A percentile compares a stretch with the other conserved stretches of the same genome.
phyloP scores from a whole-genome alignment of 306 rosid species.

The Lupinus albus region DNA sequence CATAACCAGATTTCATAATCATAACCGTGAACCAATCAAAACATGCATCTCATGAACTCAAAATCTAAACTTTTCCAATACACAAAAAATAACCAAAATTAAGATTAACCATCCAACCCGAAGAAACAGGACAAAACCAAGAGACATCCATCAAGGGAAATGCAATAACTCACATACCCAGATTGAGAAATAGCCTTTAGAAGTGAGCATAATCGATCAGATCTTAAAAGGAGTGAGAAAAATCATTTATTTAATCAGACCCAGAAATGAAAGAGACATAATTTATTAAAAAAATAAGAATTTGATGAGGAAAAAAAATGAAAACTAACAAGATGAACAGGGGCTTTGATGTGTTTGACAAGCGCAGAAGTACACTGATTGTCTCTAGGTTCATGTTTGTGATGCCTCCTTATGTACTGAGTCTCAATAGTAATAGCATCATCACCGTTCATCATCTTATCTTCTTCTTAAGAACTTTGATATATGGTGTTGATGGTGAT shows the following conservation, averaged over 20 bases:
- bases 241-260: conserved; percentile 27
- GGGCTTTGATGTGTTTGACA: conserved; percentile 85
- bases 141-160: not conserved
- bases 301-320: not conserved
- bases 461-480: not conserved
- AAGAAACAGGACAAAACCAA: conserved; percentile 23
- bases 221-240: conserved; percentile 40
- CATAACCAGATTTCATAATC: conserved; percentile 2
- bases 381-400: conserved; percentile 70
- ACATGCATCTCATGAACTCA: conserved; percentile 15
- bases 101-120: conserved; percentile 8
- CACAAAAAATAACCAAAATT: not conserved
- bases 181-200: not conserved
- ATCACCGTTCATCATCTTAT: conserved; percentile 55
- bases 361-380: conserved; percentile 91
- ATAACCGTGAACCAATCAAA: conserved; percentile 31
- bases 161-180: conserved; percentile 27
- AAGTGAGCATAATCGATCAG: conserved; percentile 39
- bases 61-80: conserved; percentile 26
- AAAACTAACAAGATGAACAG: conserved; percentile 74
- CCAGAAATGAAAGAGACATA: conserved; percentile 13
- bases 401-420: conserved; percentile 86
- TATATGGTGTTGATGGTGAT: not conserved
- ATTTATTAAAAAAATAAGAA: not conserved
- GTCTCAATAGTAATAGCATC: conserved; percentile 50